phyloP scores from a whole-genome alignment of 805 yeast genomes.

The Wickerhamiella vanderwaltii region DNA sequence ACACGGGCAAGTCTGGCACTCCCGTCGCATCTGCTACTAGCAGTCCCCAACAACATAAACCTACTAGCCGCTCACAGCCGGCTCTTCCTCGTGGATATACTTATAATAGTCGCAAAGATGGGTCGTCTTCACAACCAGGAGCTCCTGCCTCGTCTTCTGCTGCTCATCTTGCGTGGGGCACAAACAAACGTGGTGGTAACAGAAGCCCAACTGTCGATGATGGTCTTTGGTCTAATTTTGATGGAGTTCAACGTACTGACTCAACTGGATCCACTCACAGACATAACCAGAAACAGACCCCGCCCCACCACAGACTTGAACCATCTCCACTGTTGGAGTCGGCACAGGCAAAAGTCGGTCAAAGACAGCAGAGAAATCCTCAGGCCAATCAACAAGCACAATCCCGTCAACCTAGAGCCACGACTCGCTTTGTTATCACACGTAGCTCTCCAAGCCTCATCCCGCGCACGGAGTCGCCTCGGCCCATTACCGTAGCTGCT shows the following conservation, averaged over 20 bases:
- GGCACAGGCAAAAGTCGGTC: slow-evolving; percentile 7
- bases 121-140: slow-evolving; percentile 7
- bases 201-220: slow-evolving; percentile 6
- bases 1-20: neutral
- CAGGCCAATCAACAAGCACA: slow-evolving; percentile 5
- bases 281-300: neutral
- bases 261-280: neutral
- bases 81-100: slow-evolving; percentile 19
- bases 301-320: slow-evolving; percentile 1
- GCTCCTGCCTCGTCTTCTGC: slow-evolving; percentile 16
- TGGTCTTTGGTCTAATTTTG: slow-evolving; percentile 7
- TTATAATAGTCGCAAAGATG: slow-evolving; percentile 9
- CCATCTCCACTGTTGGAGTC: slow-evolving; percentile 7
- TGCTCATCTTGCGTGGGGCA: slow-evolving; percentile 21
- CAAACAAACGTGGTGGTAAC: neutral
- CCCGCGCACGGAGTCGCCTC: slow-evolving; percentile 8
- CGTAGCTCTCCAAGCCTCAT: slow-evolving; percentile 3
- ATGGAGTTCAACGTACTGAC: slow-evolving; percentile 8
- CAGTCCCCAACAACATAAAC: neutral
- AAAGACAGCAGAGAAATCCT: neutral
- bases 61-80: slow-evolving; percentile 15
- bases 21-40: neutral
- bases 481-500: slow-evolving; percentile 1
- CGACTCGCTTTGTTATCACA: slow-evolving; percentile 10
- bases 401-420: too few relatives aligned